Evolutionary conservation across 1,139 yeast species (phyloP), one percentile per base, ranked within the genome.

Genomic region (Yamadazyma oceani): DNA sequence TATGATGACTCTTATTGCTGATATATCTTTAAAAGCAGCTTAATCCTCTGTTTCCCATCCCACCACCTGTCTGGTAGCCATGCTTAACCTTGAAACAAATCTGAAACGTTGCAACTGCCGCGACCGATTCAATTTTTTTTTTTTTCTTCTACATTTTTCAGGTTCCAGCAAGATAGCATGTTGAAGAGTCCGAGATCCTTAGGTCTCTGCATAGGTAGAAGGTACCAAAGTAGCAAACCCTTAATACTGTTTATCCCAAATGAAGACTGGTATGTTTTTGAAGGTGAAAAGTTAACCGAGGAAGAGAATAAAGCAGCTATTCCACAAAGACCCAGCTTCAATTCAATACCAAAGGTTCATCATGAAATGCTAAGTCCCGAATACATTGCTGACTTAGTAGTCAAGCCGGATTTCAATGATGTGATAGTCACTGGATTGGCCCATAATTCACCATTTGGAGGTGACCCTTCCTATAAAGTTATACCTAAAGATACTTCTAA

Each of bases 291-390:
- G 34, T 45, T 64, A 32, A 54, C 66, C 2, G 51, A 58, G 2
- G 64, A 57, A 39, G 58, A 66, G 34, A 59, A 64, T 38, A 47
- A 41, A 14, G 65, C 61, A 3, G 67, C 71, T 9, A 61, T 69
- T 9, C 75, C 74, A 2, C 40, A 53, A 17, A 55, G 50, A 42
- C 66, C 66, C n/a, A 36, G 17, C 2, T 35, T 50, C 21, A 42
- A 45, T 2, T 26, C 46, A 13, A 35, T 52, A 1, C 42, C 45
- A 4, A 60, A 56, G 41, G 45, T 55, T 30, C 60, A 61, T 41
- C 54, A 56, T 36, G 65, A 67, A 26, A 66, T 71, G 32, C 45
- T 55, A 15, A 52, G 57, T 33, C 76, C 77, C 2, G 62, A 62
- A 32, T 54, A 56, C 17, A 55, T 65, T 8, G 62, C 66, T 3